Base-by-base conservation (phyloP, 176 grass and related monocot genomes). In the Aegilops tauschii region DNA sequence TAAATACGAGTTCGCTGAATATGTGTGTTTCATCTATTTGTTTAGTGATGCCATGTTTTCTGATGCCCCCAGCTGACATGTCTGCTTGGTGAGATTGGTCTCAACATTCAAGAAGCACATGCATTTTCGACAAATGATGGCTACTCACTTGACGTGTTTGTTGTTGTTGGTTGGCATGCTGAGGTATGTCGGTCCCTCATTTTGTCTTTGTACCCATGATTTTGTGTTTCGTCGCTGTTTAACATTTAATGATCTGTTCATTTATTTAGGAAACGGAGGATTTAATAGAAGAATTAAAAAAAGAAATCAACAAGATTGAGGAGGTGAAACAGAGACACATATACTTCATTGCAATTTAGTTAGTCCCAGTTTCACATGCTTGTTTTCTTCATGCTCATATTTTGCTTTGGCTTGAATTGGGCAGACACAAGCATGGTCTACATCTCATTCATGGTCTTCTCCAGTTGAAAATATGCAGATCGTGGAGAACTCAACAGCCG, bases 31-130 rank as follows among this genome's bases (percentile, higher is more conserved):
- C 71, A 67, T 85, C 12, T 73, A 35, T 80, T 86, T 69, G 5
- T 58, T 87, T 64, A 83, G 16, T 68, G 62, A 81, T 76, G 62
- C 29, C 3, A 29, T 83, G 6, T 82, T 77, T 78, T 87, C 10
- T 86, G 69, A 40, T 72, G 58, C 34, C 87, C 35, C 79, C 90
- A 99, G 97, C 80, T 99, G 77, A 96, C 94, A 85, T 91, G 90
- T 65, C 87, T 99, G 66, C 97, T 99, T 59, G 97, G 90, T 70
- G 97, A 99, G 81, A 80, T 99, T 87, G 94, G 97, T 36, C 92
- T 99, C 78, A 99, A 99, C 82, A 99, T 99, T 83, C 97, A 99
- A 92, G 97, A 99, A 93, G 97, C 97, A 65, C 97, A 99, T 86
- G 97, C 94, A 2, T 99, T 99, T 89, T 99, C 97, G 77, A 99